Evolutionary conservation across 306 rosid genomes (phyloP), one percentile per base, ranked within the genome.

Genomic region (Pachyrhizus erosus): DNA sequence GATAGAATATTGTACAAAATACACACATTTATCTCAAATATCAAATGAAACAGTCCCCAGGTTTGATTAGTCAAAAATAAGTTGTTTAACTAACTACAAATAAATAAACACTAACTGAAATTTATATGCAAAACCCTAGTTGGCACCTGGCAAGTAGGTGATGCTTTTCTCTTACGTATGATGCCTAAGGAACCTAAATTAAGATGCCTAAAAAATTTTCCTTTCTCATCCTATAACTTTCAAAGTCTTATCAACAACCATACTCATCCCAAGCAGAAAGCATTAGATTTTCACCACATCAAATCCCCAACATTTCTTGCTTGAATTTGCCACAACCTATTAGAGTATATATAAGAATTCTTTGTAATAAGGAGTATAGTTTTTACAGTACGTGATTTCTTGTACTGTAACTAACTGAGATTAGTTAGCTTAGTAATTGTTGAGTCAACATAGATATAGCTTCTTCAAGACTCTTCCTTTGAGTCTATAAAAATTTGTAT

Each of bases 261-360:
- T 66, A 33, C 52, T 23, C 39, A 31, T 33, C 54, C 84, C 60
- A 2, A 7, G 15, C 20, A 18, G 13, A 48, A 17, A 61, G 72
- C 45, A 76, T 62, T 40, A 45, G 1, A 57, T 40, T 54, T 62
- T 64, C 34, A 77, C 62, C 61, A 45, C 62, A 64, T 64, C 73
- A 62, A 76, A 24, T 64, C 62, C 48, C 81, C 34, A 33, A 17
- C 55, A 55, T 43, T 42, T 61, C 62, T 26, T 71, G 40, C 52
- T 48, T 29, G 54, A 45, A 80, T 45, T 80, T 42, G 49, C 46
- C 40, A 7, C 42, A 58, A 42, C 46, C 61, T 24, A 67, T n/a
- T n/a, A n/a, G n/a, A n/a, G n/a, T n/a, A n/a, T n/a, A n/a, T n/a
- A n/a, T n/a, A n/a, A n/a, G n/a, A n/a, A n/a, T n/a, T n/a, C n/a